A percentile compares a stretch with the other conserved stretches of the same genome.
Evolutionary conservation across 768 basidiomycete species (phyloP).

Genomic region (Boletus subcaerulescens): DNA sequence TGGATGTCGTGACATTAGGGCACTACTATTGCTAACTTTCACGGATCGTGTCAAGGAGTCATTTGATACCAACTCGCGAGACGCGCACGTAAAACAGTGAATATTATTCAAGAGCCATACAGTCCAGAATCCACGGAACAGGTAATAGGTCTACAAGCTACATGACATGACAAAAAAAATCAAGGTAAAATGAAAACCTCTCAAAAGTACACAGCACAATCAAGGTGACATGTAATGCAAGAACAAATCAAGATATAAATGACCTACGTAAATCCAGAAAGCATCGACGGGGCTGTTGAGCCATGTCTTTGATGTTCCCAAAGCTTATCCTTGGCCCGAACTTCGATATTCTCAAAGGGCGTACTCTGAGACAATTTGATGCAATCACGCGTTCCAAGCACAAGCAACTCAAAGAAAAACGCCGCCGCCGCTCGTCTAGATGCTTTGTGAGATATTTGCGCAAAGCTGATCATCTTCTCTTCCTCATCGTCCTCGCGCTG

Average conservation of each 20-base stretch:
- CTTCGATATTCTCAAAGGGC: conserved; percentile 83
- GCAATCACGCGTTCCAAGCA: conserved; percentile 90
- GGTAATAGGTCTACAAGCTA: conserved; percentile 3
- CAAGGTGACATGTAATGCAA: conserved; percentile 2
- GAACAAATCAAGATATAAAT: conserved; percentile 12
- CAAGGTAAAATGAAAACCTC: neutral
- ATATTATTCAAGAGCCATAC: neutral
- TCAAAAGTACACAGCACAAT: neutral
- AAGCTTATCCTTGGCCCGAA: conserved; percentile 77
- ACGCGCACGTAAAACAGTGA: no score
- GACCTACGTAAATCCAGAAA: conserved; percentile 38
- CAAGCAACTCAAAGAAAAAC: conserved; percentile 97
- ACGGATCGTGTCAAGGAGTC: no score
- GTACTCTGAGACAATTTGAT: conserved; percentile 71
- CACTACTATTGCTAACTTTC: no score
- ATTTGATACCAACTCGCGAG: no score
- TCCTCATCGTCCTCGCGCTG: conserved; percentile 48
- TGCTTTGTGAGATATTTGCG: conserved; percentile 76
- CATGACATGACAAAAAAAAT: conserved; percentile 3
- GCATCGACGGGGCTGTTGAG: conserved; percentile 44
- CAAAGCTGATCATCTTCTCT: conserved; percentile 74
- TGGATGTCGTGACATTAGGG: no score
- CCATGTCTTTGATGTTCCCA: conserved; percentile 68
- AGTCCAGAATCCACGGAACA: conserved; percentile 1
- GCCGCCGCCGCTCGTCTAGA: conserved; percentile 89